A percentile compares a stretch with the other conserved stretches of the same genome.
phyloP scores from a whole-genome alignment of 768 basidiomycete species.

The Tulasnella sp. region DNA sequence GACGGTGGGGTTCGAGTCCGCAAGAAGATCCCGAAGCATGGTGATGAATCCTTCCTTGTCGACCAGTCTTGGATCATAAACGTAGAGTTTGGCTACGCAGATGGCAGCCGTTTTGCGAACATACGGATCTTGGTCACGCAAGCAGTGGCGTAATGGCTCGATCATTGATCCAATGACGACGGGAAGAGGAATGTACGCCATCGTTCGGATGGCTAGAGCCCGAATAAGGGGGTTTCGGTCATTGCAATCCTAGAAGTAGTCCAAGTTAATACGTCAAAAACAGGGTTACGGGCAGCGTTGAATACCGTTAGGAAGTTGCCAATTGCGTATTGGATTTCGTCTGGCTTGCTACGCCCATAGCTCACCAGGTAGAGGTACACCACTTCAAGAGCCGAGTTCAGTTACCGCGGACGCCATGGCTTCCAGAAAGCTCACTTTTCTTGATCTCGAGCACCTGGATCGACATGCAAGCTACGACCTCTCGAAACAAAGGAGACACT shows the following conservation, averaged over 20 bases:
- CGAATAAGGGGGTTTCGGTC: slow-evolving; percentile 95
- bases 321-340: slow-evolving; percentile 85
- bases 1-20: slow-evolving; percentile 91
- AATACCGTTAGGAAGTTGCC: slow-evolving; percentile 79
- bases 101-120: slow-evolving; percentile 98
- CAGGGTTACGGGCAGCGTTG: neutral
- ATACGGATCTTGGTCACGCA: slow-evolving; percentile 93
- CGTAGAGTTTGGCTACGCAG: slow-evolving; percentile 91
- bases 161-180: slow-evolving; percentile 72
- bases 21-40: slow-evolving; percentile 79
- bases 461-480: slow-evolving; percentile 90
- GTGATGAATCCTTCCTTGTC: slow-evolving; percentile 88
- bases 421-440: slow-evolving; percentile 56
- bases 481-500: slow-evolving; percentile 95
- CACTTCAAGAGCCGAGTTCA: slow-evolving; percentile 42
- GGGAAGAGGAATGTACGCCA: slow-evolving; percentile 96
- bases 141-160: slow-evolving; percentile 83
- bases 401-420: neutral
- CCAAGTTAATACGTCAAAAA: neutral
- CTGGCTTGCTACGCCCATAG: slow-evolving; percentile 88
- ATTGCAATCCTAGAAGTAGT: slow-evolving; percentile 67
- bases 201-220: slow-evolving; percentile 93
- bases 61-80: slow-evolving; percentile 73
- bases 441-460: slow-evolving; percentile 95
- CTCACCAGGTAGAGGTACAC: slow-evolving; percentile 96